Percentiles rank a stretch among this genome's conserved stretches.
These are phyloP conservation scores for Debaryomyces tyrocola DNA, from an alignment of 805 yeast genomes.

Conservation along the genomic window DNA sequence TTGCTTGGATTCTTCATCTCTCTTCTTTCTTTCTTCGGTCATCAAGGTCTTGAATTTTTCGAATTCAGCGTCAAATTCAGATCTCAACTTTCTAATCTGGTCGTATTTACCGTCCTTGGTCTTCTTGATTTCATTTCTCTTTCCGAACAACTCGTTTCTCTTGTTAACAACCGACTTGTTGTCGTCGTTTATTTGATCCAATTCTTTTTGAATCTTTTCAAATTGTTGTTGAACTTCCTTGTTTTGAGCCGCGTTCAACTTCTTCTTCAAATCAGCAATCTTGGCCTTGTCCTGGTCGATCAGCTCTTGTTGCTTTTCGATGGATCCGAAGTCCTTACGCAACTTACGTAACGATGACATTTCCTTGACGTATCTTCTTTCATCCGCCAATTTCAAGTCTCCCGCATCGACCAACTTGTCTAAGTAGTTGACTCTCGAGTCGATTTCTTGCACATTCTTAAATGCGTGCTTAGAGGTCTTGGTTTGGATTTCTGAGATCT, in stretches of 20 bases:
- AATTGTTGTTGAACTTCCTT: slow-evolving; percentile 67
- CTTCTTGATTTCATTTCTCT: slow-evolving; percentile 66
- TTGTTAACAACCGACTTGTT: slow-evolving; percentile 64
- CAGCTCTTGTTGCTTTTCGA: slow-evolving; percentile 73
- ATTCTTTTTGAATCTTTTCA: slow-evolving; percentile 65
- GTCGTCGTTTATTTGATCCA: slow-evolving; percentile 62
- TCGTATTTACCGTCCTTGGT: slow-evolving; percentile 68
- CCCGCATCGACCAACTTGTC: slow-evolving; percentile 81
- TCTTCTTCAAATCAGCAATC: slow-evolving; percentile 71
- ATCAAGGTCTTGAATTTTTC: slow-evolving; percentile 66
- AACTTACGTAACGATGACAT: slow-evolving; percentile 79
- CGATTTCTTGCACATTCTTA: slow-evolving; percentile 68
- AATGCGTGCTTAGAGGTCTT: slow-evolving; percentile 69
- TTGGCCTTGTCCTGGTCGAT: slow-evolving; percentile 78
- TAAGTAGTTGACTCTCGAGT: slow-evolving; percentile 59
- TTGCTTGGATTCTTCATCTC: slow-evolving; percentile 67
- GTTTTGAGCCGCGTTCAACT: slow-evolving; percentile 56
- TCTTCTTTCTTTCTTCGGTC: slow-evolving; percentile 66
- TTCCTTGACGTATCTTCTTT: slow-evolving; percentile 81
- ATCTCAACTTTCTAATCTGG: slow-evolving; percentile 65
- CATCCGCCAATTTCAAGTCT: slow-evolving; percentile 82
- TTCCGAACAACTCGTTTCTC: slow-evolving; percentile 61
- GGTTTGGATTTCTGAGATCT: slow-evolving; percentile 70
- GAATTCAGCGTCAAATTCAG: slow-evolving; percentile 73
- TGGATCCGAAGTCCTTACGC: slow-evolving; percentile 70